Base-by-base conservation (phyloP, 1,284 basidiomycete genomes). In the Cryptococcus sp. region DNA sequence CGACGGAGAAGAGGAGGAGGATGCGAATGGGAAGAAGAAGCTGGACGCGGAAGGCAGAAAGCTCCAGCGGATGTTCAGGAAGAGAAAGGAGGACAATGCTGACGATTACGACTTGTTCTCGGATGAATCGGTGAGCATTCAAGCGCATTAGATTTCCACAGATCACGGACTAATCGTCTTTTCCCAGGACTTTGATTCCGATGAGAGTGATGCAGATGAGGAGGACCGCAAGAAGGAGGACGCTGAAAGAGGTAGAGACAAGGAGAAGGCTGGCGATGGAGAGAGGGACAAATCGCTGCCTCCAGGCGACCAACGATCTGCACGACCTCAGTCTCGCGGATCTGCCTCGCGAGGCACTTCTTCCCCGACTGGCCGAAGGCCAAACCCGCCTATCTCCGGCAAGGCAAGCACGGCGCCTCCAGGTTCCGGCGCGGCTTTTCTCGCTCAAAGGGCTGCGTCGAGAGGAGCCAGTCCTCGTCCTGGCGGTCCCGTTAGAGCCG, bases 401-500 rank as follows among this genome's bases (percentile, higher is more conserved):
- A 72, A 71, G 51, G 65, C 71, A 1, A 50, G 57, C 27, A 69
- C 71, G 15, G 68, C 67, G 6, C 72, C 71, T 3, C 71, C 73
- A 7, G 68, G 68, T 1, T 63, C 73, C 3, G 75, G 73, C 4
- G 61, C 68, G 5, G 69, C 69, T 20, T 53, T 71, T 8, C 48
- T 73, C 0, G 76, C 73, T 25, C 75, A 75, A 59, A 63, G 76
- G n/a, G 75, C 74, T 3, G 67, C 73, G 3, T 66, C 65, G 13
- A 58, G 72, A 39, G 69, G 67, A 7, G 68, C 60, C 5, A 67
- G 65, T 15, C 74, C 74, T 5, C 62, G 66, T n/a, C 54, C 63
- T 25, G 55, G 60, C 27, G 20, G 64, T 62, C 6, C 55, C 50
- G 39, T 61, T 22, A 47, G 55, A 22, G 64, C 59, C 6, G 51